These are phyloP conservation scores for Neofusicoccum cordaticola DNA, from an alignment of 2,329 filamentous ascomycete genomes.

Conservation along the genomic window DNA sequence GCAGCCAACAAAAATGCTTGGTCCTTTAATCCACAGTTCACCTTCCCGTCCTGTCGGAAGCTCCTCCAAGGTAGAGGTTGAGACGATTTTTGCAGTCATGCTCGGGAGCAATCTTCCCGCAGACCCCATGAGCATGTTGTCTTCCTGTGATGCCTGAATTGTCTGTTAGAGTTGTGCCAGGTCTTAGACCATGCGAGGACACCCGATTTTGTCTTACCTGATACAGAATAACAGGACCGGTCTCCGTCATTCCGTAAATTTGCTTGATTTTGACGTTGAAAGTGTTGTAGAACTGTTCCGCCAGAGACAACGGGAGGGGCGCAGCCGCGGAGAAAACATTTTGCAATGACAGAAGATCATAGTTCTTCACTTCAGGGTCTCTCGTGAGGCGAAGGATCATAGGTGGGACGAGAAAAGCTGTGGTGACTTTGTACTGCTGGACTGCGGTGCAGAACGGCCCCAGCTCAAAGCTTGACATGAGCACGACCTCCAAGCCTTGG, in stretches of 20 bases:
- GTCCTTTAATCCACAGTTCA: constrained; percentile 63
- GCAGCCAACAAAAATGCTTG: constrained; percentile 72
- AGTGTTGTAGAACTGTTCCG: constrained; percentile 67
- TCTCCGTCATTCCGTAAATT: constrained; percentile 72
- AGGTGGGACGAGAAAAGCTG: constrained; percentile 75
- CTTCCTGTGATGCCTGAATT: constrained; percentile 45
- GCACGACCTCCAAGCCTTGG: constrained; percentile 57
- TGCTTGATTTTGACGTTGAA: constrained; percentile 72
- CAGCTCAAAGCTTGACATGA: constrained; percentile 74
- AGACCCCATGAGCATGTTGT: constrained; percentile 68
- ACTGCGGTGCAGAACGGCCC: constrained; percentile 69
- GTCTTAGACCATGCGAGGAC: too few species aligned
- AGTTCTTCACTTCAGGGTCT: constrained; percentile 68
- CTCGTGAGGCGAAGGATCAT: constrained; percentile 74
- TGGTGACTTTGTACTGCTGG: constrained; percentile 68
- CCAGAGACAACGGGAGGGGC: constrained; percentile 53
- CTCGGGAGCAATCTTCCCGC: constrained; percentile 66
- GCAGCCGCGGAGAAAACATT: constrained; percentile 77
- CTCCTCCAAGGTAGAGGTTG: constrained; percentile 37
- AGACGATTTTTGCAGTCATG: constrained; percentile 61
- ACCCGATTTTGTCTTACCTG: too few species aligned
- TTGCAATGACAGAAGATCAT: constrained; percentile 49
- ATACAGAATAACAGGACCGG: too few species aligned
- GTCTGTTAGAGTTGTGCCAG: too few species aligned
- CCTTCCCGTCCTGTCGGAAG: background rate